Evolutionary conservation across 2,329 filamentous ascomycete genomes (phyloP), one percentile per base, ranked within the genome.

Genomic region (Fusarium scirpi): DNA sequence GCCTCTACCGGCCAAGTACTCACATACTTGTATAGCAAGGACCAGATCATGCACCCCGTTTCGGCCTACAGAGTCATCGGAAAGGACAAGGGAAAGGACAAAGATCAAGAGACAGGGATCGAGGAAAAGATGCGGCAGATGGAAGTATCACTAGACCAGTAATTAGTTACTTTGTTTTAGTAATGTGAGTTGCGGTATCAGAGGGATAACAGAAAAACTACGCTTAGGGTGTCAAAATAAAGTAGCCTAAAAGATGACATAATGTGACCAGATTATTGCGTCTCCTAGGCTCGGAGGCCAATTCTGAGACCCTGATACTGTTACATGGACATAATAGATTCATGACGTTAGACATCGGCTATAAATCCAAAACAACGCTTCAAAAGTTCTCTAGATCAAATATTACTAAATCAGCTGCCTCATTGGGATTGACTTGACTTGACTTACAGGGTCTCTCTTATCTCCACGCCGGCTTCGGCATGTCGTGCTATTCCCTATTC

Each of bases 401-500:
- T 13, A n/a, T 45, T 45, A 18, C 30, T 64, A 20, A 48, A 52
- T 22, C 61, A 55, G 44, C 46, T 67, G 61, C 66, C 66, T 46
- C 32, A 62, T 68, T 45, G 53, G 41, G 41, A 25, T 44, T 44
- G 41, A 22, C 41, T 44, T 44, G 20, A 44, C 20, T 44, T 24
- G 24, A 38, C 38, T 44, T 60, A 22, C 51, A 61, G 38, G 44
- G 47, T 44, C 52, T 48, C 25, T 25, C 52, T 53, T 58, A 68
- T 65, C 64, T 41, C 41, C 48, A 51, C 46, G 46, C 61, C 67
- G 63, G 67, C 62, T 44, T 54, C 51, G 52, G 44, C 52, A 64
- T 68, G 58, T 70, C 67, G 67, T 66, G 62, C 24, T 40, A 52
- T 52, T 53, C 24, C 49, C 49, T 41, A 54, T 56, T 61, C 65